These are phyloP conservation scores for Monascus ruber DNA, from an alignment of 2,329 filamentous ascomycete genomes.

Conservation along the genomic window DNA sequence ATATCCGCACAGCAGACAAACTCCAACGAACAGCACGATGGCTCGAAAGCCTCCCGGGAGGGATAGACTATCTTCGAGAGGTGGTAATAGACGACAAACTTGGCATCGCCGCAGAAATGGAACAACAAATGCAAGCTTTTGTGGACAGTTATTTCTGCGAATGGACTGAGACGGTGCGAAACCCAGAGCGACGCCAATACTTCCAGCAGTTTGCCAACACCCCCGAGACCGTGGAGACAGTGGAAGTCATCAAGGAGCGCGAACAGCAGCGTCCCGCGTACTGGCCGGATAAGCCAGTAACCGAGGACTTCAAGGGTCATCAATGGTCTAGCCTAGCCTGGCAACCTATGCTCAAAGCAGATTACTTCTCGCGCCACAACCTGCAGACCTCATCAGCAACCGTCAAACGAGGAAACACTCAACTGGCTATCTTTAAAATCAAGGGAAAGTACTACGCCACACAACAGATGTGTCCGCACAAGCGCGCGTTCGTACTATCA, in stretches of 20 bases:
- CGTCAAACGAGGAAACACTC: slow-evolving; percentile 78
- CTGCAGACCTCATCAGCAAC: slow-evolving; percentile 61
- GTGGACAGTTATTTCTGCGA: slow-evolving; percentile 81
- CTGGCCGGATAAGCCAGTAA: slow-evolving; percentile 60
- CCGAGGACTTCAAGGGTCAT: slow-evolving; percentile 60
- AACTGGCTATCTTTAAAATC: slow-evolving; percentile 77
- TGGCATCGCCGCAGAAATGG: slow-evolving; percentile 71
- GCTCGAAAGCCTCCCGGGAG: slow-evolving; percentile 74
- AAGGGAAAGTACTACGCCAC: slow-evolving; percentile 70
- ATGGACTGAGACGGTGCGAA: slow-evolving; percentile 71
- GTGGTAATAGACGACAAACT: slow-evolving; percentile 79
- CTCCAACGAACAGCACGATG: slow-evolving; percentile 80
- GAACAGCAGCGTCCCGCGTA: slow-evolving; percentile 62
- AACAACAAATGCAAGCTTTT: slow-evolving; percentile 77
- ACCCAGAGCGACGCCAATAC: slow-evolving; percentile 53
- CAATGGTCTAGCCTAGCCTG: slow-evolving; percentile 57
- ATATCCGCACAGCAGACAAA: slow-evolving; percentile 84
- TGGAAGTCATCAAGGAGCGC: slow-evolving; percentile 62
- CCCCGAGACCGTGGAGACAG: slow-evolving; percentile 52
- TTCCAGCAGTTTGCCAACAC: slow-evolving; percentile 85
- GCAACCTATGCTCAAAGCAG: slow-evolving; percentile 65
- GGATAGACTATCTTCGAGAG: slow-evolving; percentile 69
- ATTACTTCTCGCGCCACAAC: slow-evolving; percentile 57
- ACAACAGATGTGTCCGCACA: slow-evolving; percentile 93
- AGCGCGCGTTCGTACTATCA: slow-evolving; percentile 76